Percentiles rank a stretch among this genome's conserved stretches.
Conservation (phyloP, 2,329 filamentous ascomycete genomes). For the Acephala macrosclerotiorum region DNA sequence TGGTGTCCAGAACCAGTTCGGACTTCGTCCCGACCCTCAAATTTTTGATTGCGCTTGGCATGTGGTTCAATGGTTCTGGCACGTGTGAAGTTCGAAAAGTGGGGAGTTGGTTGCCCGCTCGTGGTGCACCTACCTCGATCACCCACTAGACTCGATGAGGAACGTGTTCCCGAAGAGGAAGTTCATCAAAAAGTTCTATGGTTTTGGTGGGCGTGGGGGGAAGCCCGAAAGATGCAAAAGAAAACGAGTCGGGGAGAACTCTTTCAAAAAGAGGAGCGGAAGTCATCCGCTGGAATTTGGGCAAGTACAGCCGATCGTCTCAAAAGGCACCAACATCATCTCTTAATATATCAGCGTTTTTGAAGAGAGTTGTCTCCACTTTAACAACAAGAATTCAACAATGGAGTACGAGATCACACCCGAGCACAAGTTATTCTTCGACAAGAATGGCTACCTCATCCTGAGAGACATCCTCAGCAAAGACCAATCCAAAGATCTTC, state of each 20-base stretch:
- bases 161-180: not conserved
- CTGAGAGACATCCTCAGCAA: conserved; percentile 37
- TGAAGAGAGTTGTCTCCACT: not conserved
- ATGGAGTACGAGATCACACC: not conserved
- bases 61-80: not conserved
- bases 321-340: not conserved
- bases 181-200: too few relatives aligned
- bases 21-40: not conserved
- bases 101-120: not conserved
- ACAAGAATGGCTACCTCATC: conserved; percentile 43
- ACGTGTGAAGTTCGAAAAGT: conserved; percentile 3
- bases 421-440: conserved; percentile 31
- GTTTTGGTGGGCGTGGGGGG: too few relatives aligned
- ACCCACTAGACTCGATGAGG: not conserved
- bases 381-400: not conserved
- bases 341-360: not conserved
- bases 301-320: not conserved
- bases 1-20: not conserved
- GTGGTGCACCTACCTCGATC: not conserved
- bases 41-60: not conserved
- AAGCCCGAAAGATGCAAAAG: not conserved
- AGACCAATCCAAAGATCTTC: conserved; percentile 33
- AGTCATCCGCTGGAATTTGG: not conserved
- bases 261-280: not conserved
- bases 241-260: not conserved